These are phyloP conservation scores for Kappamyces sp. DNA, from an alignment of 192 early-diverging fungal species.

Conservation along the genomic window DNA sequence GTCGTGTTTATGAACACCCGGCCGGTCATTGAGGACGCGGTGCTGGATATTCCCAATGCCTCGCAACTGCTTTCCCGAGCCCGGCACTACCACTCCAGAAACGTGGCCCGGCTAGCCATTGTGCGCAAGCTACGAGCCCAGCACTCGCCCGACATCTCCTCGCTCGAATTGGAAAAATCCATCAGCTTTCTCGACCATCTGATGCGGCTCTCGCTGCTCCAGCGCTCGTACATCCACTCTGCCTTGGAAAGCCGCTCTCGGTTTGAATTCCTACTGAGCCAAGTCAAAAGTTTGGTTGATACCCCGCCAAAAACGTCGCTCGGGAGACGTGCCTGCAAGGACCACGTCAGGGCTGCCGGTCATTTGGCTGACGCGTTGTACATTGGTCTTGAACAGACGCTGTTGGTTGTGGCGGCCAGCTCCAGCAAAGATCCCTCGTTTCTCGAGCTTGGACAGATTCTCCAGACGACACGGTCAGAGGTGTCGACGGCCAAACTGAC, in stretches of 20 bases:
- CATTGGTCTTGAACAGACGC: constrained; percentile 21
- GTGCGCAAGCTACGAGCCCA: constrained; percentile 38
- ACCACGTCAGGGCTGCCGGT: neutral
- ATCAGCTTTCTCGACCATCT: constrained; percentile 63
- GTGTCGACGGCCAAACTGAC: too few relatives aligned
- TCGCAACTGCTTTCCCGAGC: constrained; percentile 2
- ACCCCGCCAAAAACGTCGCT: neutral
- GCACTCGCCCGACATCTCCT: constrained; percentile 55
- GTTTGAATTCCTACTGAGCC: constrained; percentile 5
- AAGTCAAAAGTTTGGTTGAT: constrained; percentile 29
- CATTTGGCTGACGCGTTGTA: too few relatives aligned
- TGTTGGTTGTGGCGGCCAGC: constrained; percentile 10
- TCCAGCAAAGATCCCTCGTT: too few relatives aligned
- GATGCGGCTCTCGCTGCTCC: constrained; percentile 52
- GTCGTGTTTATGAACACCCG: constrained; percentile 25
- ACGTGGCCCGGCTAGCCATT: constrained; percentile 59
- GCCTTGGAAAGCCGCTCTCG: constrained; percentile 15
- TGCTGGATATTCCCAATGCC: constrained; percentile 1
- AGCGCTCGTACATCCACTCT: constrained; percentile 39
- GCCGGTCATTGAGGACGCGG: neutral
- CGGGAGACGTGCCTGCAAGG: neutral
- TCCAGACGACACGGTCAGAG: too few relatives aligned
- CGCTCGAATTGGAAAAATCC: constrained; percentile 57
- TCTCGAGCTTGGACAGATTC: too few relatives aligned
- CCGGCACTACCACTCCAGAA: neutral